A percentile compares a stretch with the other conserved stretches of the same genome.
Evolutionary conservation across 2,329 filamentous ascomycete genomes (phyloP).

Genomic region (Alternaria ventricosa): DNA sequence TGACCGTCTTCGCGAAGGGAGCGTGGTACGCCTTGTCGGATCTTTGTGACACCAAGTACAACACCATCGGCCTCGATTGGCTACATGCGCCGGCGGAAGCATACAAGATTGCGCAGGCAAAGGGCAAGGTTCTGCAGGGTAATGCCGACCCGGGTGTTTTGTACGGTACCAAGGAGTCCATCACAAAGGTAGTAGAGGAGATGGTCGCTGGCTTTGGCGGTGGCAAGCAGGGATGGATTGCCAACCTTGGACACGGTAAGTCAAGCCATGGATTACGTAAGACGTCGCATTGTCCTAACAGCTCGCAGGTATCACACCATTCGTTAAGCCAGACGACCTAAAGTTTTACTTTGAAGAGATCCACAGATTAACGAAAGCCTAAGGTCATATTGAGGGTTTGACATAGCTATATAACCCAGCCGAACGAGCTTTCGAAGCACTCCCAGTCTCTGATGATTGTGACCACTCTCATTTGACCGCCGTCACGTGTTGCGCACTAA

Average conservation of each 20-base stretch:
- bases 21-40: conserved; percentile 94
- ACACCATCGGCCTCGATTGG: conserved; percentile 96
- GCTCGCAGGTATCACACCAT: conserved; percentile 80
- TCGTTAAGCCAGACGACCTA: conserved; percentile 91
- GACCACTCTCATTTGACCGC: too few relatives aligned
- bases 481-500: background rate
- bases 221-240: conserved; percentile 92
- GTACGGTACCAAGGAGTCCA: conserved; percentile 82
- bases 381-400: background rate
- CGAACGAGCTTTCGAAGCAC: too few relatives aligned
- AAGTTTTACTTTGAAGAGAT: conserved; percentile 95
- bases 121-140: conserved; percentile 83
- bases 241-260: conserved; percentile 92
- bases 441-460: too few relatives aligned
- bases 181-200: conserved; percentile 79
- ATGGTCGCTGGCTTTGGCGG: conserved; percentile 88
- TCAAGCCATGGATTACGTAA: too few relatives aligned
- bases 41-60: conserved; percentile 85
- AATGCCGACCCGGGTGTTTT: conserved; percentile 94
- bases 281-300: conserved; percentile 28
- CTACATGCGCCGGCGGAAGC: conserved; percentile 87
- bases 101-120: conserved; percentile 72
- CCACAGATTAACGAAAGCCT: conserved; percentile 57
- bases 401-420: too few relatives aligned
- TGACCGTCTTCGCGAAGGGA: conserved; percentile 98